Evolutionary conservation across 2,329 filamentous ascomycete species (phyloP).

Genomic region (Pseudogymnoascus destructans): DNA sequence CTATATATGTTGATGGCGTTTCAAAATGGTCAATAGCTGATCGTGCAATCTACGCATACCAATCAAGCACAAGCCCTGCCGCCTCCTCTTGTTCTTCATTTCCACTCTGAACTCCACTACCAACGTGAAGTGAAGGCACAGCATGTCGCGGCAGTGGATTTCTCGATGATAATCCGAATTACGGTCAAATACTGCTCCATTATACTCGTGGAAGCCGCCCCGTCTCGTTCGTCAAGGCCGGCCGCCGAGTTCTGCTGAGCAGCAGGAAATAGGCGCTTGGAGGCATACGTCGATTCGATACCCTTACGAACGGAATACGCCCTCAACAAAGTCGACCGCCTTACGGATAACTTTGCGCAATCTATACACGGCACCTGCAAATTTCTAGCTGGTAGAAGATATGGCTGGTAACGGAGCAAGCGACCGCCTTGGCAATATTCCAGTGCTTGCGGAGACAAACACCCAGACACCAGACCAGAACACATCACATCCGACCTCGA

Average conservation of each 20-base stretch:
- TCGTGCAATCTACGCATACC: background rate
- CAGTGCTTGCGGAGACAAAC: background rate
- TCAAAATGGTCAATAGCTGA: background rate
- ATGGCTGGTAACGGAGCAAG: constrained; percentile 1
- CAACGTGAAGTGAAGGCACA: background rate
- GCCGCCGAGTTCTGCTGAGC: background rate
- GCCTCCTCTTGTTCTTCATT: background rate
- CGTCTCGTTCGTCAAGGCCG: background rate
- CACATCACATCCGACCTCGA: background rate
- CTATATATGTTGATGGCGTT: background rate
- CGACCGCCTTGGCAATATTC: constrained; percentile 1
- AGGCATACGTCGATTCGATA: background rate
- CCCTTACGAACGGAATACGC: background rate
- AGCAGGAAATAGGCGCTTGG: background rate
- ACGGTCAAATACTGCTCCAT: background rate
- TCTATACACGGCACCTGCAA: background rate
- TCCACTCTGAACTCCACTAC: background rate
- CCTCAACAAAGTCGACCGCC: background rate
- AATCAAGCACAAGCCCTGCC: background rate
- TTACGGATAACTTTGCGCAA: background rate
- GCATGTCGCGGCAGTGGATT: background rate
- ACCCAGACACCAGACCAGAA: constrained; percentile 1
- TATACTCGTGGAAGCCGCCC: background rate
- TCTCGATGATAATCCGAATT: background rate
- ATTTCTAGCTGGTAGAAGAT: background rate